Conservation (phyloP, 352 stramenopile species). For the Pythium apleroticum region DNA sequence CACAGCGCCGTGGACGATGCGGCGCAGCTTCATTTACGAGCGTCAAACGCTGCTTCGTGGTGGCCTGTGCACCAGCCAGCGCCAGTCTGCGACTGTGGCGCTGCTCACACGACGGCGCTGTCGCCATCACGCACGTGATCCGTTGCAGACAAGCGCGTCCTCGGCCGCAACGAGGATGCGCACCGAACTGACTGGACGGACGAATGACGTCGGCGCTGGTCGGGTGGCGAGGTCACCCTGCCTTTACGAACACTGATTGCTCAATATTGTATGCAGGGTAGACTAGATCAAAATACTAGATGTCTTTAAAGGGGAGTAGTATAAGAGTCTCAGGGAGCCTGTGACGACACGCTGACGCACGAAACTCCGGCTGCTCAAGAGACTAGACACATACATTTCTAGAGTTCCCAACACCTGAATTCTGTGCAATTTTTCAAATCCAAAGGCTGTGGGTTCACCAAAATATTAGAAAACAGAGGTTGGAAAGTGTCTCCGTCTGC, state of each 20-base stretch:
- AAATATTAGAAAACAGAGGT: neutral
- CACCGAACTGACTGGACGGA: neutral
- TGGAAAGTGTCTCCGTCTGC: neutral
- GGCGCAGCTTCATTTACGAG: neutral
- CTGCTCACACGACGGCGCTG: neutral
- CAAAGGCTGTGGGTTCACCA: too few species aligned
- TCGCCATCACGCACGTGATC: neutral
- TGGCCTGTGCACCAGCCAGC: neutral
- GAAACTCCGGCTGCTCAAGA: neutral
- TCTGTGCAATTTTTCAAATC: too few species aligned
- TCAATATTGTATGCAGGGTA: too few species aligned
- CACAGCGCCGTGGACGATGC: neutral
- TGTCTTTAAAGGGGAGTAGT: neutral
- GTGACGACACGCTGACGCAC: neutral
- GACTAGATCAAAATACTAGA: neutral
- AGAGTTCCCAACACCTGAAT: neutral
- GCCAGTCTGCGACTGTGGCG: neutral
- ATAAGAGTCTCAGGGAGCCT: neutral
- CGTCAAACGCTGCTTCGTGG: neutral
- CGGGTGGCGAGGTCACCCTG: neutral
- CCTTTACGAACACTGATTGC: too few species aligned
- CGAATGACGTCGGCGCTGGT: neutral
- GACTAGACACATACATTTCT: neutral
- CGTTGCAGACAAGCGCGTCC: neutral
- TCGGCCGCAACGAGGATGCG: neutral